Percentiles rank a stretch among this genome's conserved stretches.
Evolutionary conservation across 2,329 filamentous ascomycete species (phyloP).

Genomic region (Penicillium nordicum): DNA sequence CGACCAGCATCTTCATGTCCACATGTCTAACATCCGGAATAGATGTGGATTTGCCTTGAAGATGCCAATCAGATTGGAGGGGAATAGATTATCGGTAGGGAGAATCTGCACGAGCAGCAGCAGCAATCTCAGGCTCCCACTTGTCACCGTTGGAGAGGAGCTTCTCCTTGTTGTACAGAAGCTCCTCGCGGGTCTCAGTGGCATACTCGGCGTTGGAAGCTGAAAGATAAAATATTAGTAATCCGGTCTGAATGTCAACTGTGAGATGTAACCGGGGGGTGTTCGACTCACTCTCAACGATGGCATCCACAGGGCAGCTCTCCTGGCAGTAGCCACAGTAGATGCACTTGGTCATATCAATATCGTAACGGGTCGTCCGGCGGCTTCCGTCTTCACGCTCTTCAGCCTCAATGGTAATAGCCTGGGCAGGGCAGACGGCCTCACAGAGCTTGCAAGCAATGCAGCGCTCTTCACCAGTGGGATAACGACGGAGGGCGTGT

Average conservation of each 20-base stretch:
- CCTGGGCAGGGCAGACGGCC: slow-evolving; percentile 94
- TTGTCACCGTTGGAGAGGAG: slow-evolving; percentile 84
- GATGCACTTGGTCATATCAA: slow-evolving; percentile 99
- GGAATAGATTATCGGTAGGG: slow-evolving; percentile 68
- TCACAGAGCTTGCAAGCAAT: slow-evolving; percentile 99
- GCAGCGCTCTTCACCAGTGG: slow-evolving; percentile 95
- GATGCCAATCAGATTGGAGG: not conserved
- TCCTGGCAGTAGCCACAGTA: slow-evolving; percentile 99
- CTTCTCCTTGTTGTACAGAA: slow-evolving; percentile 98
- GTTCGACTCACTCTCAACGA: slow-evolving; percentile 62
- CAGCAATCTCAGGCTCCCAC: slow-evolving; percentile 97
- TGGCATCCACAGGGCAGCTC: slow-evolving; percentile 96
- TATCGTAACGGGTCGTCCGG: slow-evolving; percentile 95
- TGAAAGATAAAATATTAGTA: slow-evolving; percentile 23
- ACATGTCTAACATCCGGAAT: not conserved
- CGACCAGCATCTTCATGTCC: not conserved
- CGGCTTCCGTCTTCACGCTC: slow-evolving; percentile 94
- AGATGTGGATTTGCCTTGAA: not conserved
- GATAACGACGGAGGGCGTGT: slow-evolving; percentile 93
- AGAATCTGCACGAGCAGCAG: slow-evolving; percentile 85
- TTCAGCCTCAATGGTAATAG: slow-evolving; percentile 98
- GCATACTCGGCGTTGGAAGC: slow-evolving; percentile 71
- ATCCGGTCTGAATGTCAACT: not conserved
- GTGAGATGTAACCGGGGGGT: not conserved
- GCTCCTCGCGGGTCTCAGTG: slow-evolving; percentile 80